Percentiles rank a stretch among this genome's conserved stretches.
Conservation (phyloP, 257 asterid genomes). For the Coffea canephora region DNA sequence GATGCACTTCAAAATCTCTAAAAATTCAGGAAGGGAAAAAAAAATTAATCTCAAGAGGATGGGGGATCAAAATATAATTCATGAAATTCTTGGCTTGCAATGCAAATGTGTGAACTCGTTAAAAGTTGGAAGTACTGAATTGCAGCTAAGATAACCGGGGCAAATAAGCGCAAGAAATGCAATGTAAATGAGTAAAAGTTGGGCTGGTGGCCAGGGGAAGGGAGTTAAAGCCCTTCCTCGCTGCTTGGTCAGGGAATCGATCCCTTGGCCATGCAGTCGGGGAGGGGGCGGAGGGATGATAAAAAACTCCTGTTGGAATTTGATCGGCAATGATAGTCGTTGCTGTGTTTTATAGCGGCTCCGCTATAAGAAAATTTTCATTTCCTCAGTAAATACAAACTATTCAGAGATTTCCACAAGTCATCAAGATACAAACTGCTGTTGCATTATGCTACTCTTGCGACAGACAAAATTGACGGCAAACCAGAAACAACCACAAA, state of each 20-base stretch:
- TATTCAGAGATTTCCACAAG: neutral
- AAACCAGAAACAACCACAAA: slow-evolving; percentile 14
- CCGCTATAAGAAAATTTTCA: neutral
- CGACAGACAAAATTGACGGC: slow-evolving; percentile 26
- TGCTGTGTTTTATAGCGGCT: neutral
- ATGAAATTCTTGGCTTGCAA: too few species aligned
- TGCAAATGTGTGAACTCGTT: too few species aligned
- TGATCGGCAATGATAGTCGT: neutral
- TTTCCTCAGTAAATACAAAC: slow-evolving; percentile 1
- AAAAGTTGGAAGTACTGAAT: neutral
- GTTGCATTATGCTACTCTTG: slow-evolving; percentile 18
- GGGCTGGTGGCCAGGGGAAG: too few species aligned
- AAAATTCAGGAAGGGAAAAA: too few species aligned
- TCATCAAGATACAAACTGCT: slow-evolving; percentile 15
- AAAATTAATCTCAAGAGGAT: too few species aligned
- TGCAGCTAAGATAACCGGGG: neutral
- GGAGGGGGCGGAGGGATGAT: too few species aligned
- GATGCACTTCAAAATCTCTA: too few species aligned
- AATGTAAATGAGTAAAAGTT: neutral
- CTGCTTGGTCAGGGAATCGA: too few species aligned
- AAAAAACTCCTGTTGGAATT: neutral
- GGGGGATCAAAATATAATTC: too few species aligned
- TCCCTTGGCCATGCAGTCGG: too few species aligned
- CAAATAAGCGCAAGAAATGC: too few species aligned
- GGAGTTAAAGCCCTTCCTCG: too few species aligned